Percentiles rank a stretch among this genome's conserved stretches.
These are phyloP conservation scores for Aspergillus aculeatus DNA, from an alignment of 2,329 filamentous ascomycete genomes.

Conservation along the genomic window DNA sequence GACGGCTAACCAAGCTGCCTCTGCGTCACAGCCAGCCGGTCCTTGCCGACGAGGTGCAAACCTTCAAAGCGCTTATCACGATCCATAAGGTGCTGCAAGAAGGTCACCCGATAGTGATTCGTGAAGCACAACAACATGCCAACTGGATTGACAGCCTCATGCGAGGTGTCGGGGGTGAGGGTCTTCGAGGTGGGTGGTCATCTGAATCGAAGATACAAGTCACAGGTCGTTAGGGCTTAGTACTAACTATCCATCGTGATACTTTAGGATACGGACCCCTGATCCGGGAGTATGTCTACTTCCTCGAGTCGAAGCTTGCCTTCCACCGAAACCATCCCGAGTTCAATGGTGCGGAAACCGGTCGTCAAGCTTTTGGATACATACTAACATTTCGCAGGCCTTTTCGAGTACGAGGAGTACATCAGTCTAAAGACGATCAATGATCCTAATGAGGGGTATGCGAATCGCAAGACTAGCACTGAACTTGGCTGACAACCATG, in stretches of 20 bases:
- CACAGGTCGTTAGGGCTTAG: neutral
- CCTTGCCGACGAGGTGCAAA: slow-evolving; percentile 95
- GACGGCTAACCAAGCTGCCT: slow-evolving; percentile 1
- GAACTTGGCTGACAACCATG: slow-evolving; percentile 21
- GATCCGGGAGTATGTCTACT: slow-evolving; percentile 96
- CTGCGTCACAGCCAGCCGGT: slow-evolving; percentile 75
- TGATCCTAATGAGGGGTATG: slow-evolving; percentile 91
- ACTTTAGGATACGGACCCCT: slow-evolving; percentile 72
- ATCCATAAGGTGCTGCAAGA: slow-evolving; percentile 97
- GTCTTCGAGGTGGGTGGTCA: slow-evolving; percentile 65
- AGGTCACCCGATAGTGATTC: slow-evolving; percentile 82
- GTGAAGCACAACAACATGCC: slow-evolving; percentile 84
- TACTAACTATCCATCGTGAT: slow-evolving; percentile 12
- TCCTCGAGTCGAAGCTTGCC: slow-evolving; percentile 87
- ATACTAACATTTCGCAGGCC: slow-evolving; percentile 46
- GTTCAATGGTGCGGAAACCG: slow-evolving; percentile 71
- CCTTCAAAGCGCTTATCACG: slow-evolving; percentile 96
- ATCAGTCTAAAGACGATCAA: slow-evolving; percentile 97
- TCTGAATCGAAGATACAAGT: neutral
- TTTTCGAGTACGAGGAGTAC: slow-evolving; percentile 99
- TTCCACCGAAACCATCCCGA: slow-evolving; percentile 97
- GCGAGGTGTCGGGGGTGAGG: slow-evolving; percentile 77
- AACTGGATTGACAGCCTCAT: slow-evolving; percentile 92
- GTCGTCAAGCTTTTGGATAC: neutral
- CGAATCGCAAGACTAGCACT: neutral